These are phyloP conservation scores for Phytopythium aichiense DNA, from an alignment of 352 stramenopile genomes.

Conservation along the genomic window DNA sequence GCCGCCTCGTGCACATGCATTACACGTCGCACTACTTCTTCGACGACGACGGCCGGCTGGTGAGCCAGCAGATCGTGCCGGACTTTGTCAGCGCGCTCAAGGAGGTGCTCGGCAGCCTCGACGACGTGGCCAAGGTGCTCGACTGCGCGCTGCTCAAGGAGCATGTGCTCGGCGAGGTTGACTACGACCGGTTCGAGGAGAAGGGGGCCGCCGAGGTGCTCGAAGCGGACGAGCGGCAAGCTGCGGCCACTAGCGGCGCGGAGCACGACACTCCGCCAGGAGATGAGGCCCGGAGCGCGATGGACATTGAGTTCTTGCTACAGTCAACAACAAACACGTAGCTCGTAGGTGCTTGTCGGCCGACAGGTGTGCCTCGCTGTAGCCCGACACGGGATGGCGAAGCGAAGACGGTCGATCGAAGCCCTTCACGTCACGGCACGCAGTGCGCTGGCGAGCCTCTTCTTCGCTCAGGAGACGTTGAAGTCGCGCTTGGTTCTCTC, in stretches of 20 bases:
- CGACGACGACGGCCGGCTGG: constrained; percentile 13
- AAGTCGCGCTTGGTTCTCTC: no score
- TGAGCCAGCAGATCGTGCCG: constrained; percentile 13
- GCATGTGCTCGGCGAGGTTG: constrained; percentile 6
- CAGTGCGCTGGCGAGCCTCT: no score
- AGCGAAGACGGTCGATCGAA: no score
- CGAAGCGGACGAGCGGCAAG: background rate
- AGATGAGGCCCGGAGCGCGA: background rate
- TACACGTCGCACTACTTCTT: constrained; percentile 33
- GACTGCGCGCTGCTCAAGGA: constrained; percentile 8
- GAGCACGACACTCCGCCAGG: background rate
- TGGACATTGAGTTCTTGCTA: background rate
- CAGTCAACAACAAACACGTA: no score
- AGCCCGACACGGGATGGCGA: no score
- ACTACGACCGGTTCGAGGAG: constrained; percentile 1
- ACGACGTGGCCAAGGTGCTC: constrained; percentile 22
- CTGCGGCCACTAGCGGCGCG: background rate
- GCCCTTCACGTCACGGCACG: no score
- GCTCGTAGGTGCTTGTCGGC: no score
- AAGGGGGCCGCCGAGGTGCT: background rate
- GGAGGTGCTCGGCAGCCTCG: constrained; percentile 21
- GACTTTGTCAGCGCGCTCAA: constrained; percentile 27
- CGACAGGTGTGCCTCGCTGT: no score
- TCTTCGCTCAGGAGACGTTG: no score
- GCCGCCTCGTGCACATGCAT: constrained; percentile 21